A percentile compares a stretch with the other conserved stretches of the same genome.
Evolutionary conservation across 768 basidiomycete genomes (phyloP).

Genomic region (Psilocybe subaeruginosa): DNA sequence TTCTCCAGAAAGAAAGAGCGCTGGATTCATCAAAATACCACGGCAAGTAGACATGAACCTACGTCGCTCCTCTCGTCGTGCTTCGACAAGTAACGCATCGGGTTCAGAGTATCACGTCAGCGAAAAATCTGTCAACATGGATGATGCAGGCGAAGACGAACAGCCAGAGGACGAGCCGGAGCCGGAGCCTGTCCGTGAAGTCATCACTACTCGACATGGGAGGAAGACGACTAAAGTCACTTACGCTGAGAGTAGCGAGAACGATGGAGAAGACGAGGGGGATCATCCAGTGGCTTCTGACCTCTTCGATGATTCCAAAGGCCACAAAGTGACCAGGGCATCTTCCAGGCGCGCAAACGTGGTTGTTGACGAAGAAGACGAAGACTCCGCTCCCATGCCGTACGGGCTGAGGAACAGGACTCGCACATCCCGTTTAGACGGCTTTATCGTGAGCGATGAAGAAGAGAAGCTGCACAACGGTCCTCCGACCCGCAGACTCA

Average conservation of each 20-base stretch:
- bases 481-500: conserved; percentile 36
- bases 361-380: conserved; percentile 31
- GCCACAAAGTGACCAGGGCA: conserved; percentile 22
- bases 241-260: conserved; percentile 52
- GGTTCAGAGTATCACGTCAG: conserved; percentile 55
- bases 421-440: conserved; percentile 3
- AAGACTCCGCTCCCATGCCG: conserved; percentile 20
- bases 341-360: conserved; percentile 4
- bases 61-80: conserved; percentile 38
- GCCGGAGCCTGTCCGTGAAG: conserved; percentile 30
- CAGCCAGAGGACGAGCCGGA: conserved; percentile 27
- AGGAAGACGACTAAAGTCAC: conserved; percentile 38
- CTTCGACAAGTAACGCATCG: conserved; percentile 36
- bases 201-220: conserved; percentile 37
- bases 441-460: conserved; percentile 44
- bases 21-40: conserved; percentile 29
- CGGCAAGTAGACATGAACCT: conserved; percentile 27
- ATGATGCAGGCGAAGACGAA: conserved; percentile 26
- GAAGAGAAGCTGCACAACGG: conserved; percentile 35
- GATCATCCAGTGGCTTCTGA: conserved; percentile 17
- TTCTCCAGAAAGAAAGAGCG: not conserved
- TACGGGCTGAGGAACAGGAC: conserved; percentile 11
- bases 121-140: conserved; percentile 43
- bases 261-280: conserved; percentile 33
- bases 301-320: conserved; percentile 33